These are phyloP conservation scores for Cicer judaicum DNA, from an alignment of 306 rosid species.

Conservation along the genomic window DNA sequence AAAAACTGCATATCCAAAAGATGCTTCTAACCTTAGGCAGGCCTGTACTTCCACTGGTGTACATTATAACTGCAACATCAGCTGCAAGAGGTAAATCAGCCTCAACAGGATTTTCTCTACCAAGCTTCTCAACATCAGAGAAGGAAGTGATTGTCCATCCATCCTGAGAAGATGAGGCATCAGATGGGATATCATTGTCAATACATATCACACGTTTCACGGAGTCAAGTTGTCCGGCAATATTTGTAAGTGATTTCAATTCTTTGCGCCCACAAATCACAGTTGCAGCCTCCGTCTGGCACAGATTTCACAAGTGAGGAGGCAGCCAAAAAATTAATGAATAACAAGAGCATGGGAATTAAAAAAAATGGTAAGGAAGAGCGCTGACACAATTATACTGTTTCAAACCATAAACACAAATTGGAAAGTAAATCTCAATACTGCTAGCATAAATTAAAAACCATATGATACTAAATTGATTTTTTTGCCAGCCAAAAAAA, in stretches of 20 bases:
- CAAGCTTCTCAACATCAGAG: conserved; percentile 69
- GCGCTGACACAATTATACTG: conserved; percentile 8
- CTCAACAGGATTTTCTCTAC: conserved; percentile 65
- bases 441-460: conserved; percentile 34
- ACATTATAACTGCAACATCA: conserved; percentile 96
- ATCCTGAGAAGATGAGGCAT: conserved; percentile 53
- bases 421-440: conserved; percentile 1
- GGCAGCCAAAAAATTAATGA: background rate
- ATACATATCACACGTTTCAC: conserved; percentile 83
- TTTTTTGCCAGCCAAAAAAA: conserved; percentile 13
- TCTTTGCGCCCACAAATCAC: conserved; percentile 93
- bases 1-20: conserved; percentile 34
- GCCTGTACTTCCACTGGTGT: conserved; percentile 99
- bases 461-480: conserved; percentile 15
- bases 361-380: background rate
- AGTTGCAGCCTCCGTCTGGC: conserved; percentile 90
- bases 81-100: conserved; percentile 82
- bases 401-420: conserved; percentile 26
- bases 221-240: conserved; percentile 79
- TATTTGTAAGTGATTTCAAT: conserved; percentile 65
- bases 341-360: background rate
- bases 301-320: conserved; percentile 34
- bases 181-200: conserved; percentile 71
- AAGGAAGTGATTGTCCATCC: conserved; percentile 71
- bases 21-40: conserved; percentile 82